Evolutionary conservation across 441 rosid genomes (phyloP), one percentile per base, ranked within the genome.

Genomic region (Gossypium trilobum): DNA sequence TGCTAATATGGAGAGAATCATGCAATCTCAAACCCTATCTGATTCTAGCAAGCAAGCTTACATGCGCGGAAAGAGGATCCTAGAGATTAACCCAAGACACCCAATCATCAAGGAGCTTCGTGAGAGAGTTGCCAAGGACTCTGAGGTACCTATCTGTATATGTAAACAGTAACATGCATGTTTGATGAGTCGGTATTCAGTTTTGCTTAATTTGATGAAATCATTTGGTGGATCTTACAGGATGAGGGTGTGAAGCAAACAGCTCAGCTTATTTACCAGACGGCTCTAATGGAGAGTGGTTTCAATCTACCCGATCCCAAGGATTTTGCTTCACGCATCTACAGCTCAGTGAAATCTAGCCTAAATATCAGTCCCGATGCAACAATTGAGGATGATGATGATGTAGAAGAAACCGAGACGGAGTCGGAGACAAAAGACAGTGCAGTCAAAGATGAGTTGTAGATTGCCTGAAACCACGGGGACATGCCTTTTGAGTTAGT

Each of bases 201-300:
- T 23, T 66, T 22, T 22, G 2, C 3, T 66, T 20, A 8, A 0
- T 13, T n/a, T 71, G 9, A 52, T 22, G 25, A 64, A 19, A 22
- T 6, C 33, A 4, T 22, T 58, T 59, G 29, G 46, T n/a, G 65
- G 44, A 44, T 73, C 29, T 42, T 63, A 6, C 87, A 91, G 98
- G 97, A 90, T 27, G 92, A 76, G 77, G 67, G 75, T 16, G 84
- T 91, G 48, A 90, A 86, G 86, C 86, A 87, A 73, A 93, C 93
- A 3, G 98, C 95, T 4, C 90, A 83, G 51, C 97, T 93, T 69
- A 86, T 93, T 74, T 93, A 93, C 87, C 97, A 91, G 78, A 91
- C 97, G 0, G 97, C 98, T 11, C 83, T 93, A 20, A 82, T 91
- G 89, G 98, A 93, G 88, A 93, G 97, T 78, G 98, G 98, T 57